Conservation (phyloP, 2,329 filamentous ascomycete species). For the Emmonsiellopsis sp. region DNA sequence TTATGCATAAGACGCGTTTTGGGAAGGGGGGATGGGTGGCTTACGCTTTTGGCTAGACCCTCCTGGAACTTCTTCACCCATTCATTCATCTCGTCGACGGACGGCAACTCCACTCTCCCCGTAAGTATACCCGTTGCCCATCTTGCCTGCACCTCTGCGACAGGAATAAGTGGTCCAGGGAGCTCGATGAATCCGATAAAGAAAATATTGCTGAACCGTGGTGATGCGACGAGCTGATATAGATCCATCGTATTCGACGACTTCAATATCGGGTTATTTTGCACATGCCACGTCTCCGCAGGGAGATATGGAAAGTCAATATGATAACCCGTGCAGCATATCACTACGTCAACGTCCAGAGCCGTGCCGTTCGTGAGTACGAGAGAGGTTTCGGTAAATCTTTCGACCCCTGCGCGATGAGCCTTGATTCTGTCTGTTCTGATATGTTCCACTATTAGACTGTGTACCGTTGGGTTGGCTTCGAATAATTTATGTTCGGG, state of each 20-base stretch:
- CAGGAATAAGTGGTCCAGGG: constrained; percentile 22
- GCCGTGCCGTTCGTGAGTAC: constrained; percentile 18
- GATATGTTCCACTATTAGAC: constrained; percentile 27
- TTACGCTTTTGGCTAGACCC: constrained; percentile 15
- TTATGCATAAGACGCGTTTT: background rate
- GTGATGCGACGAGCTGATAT: constrained; percentile 23
- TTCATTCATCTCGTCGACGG: constrained; percentile 17
- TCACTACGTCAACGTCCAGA: constrained; percentile 24
- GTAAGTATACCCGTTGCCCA: constrained; percentile 22
- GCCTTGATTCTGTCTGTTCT: constrained; percentile 21
- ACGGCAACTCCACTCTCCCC: constrained; percentile 17
- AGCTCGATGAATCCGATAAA: constrained; percentile 25
- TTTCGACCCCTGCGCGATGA: constrained; percentile 23
- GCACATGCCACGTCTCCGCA: constrained; percentile 11
- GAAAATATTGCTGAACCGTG: constrained; percentile 23
- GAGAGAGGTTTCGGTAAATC: constrained; percentile 20
- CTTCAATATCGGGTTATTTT: constrained; percentile 7
- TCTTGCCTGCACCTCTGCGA: constrained; percentile 27
- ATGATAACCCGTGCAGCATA: constrained; percentile 26
- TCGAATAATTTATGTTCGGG: constrained; percentile 26
- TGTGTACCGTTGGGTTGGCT: constrained; percentile 26
- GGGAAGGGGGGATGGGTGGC: background rate
- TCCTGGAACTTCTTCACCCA: constrained; percentile 19
- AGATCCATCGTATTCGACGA: constrained; percentile 19
- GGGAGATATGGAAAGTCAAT: constrained; percentile 13